Evolutionary conservation across 495 filamentous ascomycete species (phyloP), one percentile per base, ranked within the genome.

Genomic region (Chaetomium cochliodes): DNA sequence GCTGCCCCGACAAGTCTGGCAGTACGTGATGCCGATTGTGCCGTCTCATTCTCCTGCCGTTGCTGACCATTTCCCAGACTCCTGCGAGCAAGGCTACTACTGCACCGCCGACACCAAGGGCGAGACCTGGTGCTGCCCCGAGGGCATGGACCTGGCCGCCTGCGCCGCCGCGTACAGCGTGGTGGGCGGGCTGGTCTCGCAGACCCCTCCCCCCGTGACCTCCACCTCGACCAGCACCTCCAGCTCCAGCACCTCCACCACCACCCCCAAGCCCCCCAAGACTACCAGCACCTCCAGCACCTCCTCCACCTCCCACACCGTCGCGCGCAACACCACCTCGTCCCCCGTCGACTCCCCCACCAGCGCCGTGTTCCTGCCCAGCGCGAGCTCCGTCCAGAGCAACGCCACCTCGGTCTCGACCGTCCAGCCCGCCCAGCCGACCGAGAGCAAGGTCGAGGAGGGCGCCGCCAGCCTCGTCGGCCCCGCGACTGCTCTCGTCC

Each of bases 21-120:
- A 77, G 80, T 82, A 70, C 59, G 78, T 76, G 9, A 37, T 47
- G 41, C 52, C 62, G n/a, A 55, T 41, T 1, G 33, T 30, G 28
- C 33, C 22, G 39, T 13, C 30, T 56, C 18, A 12, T 16, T 20
- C n/a, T n/a, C n/a, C n/a, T n/a, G n/a, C n/a, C n/a, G 0, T 23
- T 13, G 41, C 67, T 59, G 58, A 58, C 42, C 22, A 61, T 46
- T 13, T 39, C 4, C 46, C 59, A 82, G 80, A 76, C 66, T 78
- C 80, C 41, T 82, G 80, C 69, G 79, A 81, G 28, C 55, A 67
- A 20, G 80, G 79, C 20, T 81, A 77, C 71, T 82, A 79, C 70
- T 82, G 80, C 72, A 71, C 79, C 2, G 69, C 72, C 56, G 78
- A 81, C 56, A 68, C 64, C 25, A 58, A 66, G 47, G 67, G 69